Base-by-base conservation (phyloP, 2,329 filamentous ascomycete genomes). In the Penicillium paneum region DNA sequence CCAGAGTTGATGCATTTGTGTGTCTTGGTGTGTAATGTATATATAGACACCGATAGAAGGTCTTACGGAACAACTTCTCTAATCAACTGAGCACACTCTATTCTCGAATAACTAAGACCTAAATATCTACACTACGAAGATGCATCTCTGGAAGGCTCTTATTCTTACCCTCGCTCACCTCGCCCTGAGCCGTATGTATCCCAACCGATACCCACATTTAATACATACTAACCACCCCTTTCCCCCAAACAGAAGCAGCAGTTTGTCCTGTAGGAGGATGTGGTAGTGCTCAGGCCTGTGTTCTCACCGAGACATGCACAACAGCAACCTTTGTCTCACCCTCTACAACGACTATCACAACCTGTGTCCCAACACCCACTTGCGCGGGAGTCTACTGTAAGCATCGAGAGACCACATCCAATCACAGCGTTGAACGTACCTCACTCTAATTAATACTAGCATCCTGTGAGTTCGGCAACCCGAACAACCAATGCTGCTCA, bases 331-430 rank as follows among this genome's bases (percentile, higher is more conserved):
- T 65, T 38, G 53, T 49, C 7, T 48, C 52, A 0, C 57, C 63
- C 5, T 48, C 47, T 17, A 52, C 58, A 32, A 66, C 64, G 1
- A 64, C 63, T 5, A 49, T 64, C 11, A 64, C 55, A 1, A 63
- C 62, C 29, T 68, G 64, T 29, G 58, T 65, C 15, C 64, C 64
- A 2, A 63, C 58, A 3, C 38, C 64, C 7, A 67, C 65, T 19
- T 68, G 64, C 32, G 44, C 65, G 6, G 57, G 59, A 5, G 61
- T 68, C 12, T 67, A 69, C 47, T 47, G 63, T 67, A 56, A 58
- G 64, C 36, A 42, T 11, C 12, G 15, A 28, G 10, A 19, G 8
- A 32, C 24, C 24, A 10, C 17, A 26, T 11, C n/a, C 8, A 36
- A 26, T 5, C 17, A 38, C 5, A 11, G 7, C 17, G 10, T 13